Percentiles rank a stretch among this genome's conserved stretches.
These are phyloP conservation scores for Lipomyces kockii DNA, from an alignment of 805 yeast genomes.

Conservation along the genomic window DNA sequence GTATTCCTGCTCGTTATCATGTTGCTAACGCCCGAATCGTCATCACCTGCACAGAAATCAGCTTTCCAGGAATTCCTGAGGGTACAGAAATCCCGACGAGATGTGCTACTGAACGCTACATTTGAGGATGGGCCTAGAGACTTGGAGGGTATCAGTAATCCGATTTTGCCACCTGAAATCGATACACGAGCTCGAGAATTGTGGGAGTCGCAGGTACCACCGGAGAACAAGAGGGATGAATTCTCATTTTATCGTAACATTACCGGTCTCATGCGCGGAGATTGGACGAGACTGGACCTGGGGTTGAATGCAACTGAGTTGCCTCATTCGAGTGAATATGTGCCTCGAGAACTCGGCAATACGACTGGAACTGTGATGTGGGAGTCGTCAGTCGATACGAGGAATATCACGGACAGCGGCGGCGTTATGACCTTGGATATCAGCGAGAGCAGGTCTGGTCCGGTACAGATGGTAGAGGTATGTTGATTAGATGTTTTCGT, in stretches of 20 bases:
- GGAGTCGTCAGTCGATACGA: constrained; percentile 39
- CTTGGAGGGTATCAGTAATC: constrained; percentile 34
- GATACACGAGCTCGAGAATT: constrained; percentile 54
- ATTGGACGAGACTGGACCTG: constrained; percentile 23
- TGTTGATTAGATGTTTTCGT: background rate
- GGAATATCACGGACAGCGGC: constrained; percentile 35
- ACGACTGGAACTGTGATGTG: constrained; percentile 20
- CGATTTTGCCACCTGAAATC: constrained; percentile 65
- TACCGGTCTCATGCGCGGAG: constrained; percentile 34
- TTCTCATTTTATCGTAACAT: constrained; percentile 28
- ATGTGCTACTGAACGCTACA: constrained; percentile 31
- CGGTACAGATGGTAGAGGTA: constrained; percentile 34
- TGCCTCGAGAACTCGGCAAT: constrained; percentile 2
- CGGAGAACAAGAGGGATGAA: constrained; percentile 39
- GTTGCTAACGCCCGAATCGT: constrained; percentile 35
- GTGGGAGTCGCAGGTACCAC: constrained; percentile 51
- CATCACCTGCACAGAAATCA: constrained; percentile 30
- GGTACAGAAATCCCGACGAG: constrained; percentile 28
- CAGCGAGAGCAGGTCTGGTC: constrained; percentile 26
- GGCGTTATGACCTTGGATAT: constrained; percentile 31
- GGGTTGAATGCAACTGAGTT: constrained; percentile 31
- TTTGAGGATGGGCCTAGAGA: constrained; percentile 31
- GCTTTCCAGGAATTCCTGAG: constrained; percentile 33
- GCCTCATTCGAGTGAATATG: constrained; percentile 16
- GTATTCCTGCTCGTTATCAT: constrained; percentile 34